These are phyloP conservation scores for Daldinia loculata DNA, from an alignment of 495 filamentous ascomycete species.

Conservation along the genomic window DNA sequence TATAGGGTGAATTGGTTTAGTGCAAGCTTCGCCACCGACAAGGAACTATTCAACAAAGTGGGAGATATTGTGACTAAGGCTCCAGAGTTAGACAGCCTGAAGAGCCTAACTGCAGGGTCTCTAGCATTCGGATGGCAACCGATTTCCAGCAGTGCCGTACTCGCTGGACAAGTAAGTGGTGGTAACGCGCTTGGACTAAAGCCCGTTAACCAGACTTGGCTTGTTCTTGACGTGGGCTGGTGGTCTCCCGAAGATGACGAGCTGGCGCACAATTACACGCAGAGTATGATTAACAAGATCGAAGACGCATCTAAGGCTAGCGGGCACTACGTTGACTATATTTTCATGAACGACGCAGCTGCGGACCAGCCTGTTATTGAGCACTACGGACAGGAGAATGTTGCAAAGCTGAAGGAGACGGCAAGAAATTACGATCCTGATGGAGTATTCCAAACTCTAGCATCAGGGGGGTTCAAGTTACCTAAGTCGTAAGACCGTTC, in stretches of 20 bases:
- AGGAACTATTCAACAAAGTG: constrained; percentile 26
- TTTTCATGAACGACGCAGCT: constrained; percentile 44
- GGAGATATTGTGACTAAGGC: constrained; percentile 32
- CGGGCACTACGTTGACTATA: constrained; percentile 37
- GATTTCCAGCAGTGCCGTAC: constrained; percentile 36
- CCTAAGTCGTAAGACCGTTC: constrained; percentile 3
- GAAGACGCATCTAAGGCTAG: constrained; percentile 33
- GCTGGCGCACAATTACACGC: constrained; percentile 31
- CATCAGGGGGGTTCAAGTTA: constrained; percentile 49
- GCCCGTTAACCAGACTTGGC: constrained; percentile 42
- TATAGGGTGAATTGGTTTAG: constrained; percentile 40
- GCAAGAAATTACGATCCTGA: constrained; percentile 46
- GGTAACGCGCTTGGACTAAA: constrained; percentile 43
- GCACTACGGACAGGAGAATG: constrained; percentile 40
- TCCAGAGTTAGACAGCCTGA: constrained; percentile 37
- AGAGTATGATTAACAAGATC: constrained; percentile 32
- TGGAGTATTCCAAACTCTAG: constrained; percentile 42
- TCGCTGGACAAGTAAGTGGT: constrained; percentile 29
- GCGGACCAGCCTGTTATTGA: constrained; percentile 38
- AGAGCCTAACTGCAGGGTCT: constrained; percentile 37
- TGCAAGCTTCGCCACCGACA: constrained; percentile 38
- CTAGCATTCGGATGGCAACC: constrained; percentile 46
- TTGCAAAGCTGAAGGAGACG: constrained; percentile 41
- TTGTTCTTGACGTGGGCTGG: constrained; percentile 41
- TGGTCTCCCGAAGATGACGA: constrained; percentile 36